Evolutionary conservation across 2,329 filamentous ascomycete genomes (phyloP).

Genomic region (Amesomyces nigricolor): DNA sequence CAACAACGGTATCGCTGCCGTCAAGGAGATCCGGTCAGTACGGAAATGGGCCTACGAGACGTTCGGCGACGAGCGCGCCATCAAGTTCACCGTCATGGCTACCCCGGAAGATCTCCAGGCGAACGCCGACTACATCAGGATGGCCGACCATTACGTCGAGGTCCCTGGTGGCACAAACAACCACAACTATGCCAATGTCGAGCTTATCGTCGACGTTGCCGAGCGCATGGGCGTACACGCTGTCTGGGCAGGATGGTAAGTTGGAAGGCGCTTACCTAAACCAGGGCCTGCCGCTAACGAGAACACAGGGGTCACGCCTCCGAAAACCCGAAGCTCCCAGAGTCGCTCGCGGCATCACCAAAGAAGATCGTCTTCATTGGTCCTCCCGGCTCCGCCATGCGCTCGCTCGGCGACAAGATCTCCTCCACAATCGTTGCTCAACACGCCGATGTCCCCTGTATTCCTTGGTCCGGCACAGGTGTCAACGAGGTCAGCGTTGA

Average conservation of each 20-base stretch:
- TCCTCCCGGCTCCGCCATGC: conserved; percentile 95
- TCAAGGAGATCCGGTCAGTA: conserved; percentile 98
- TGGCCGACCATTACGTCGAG: conserved; percentile 99
- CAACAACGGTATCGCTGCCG: conserved; percentile 98
- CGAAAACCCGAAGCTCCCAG: conserved; percentile 95
- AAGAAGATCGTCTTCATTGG: conserved; percentile 99
- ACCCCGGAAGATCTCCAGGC: conserved; percentile 95
- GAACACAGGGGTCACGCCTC: conserved; percentile 82
- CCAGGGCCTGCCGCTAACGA: not conserved
- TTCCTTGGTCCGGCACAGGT: conserved; percentile 97
- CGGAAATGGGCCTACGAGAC: conserved; percentile 99
- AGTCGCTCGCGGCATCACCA: conserved; percentile 89
- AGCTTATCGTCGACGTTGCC: conserved; percentile 96
- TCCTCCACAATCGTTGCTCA: conserved; percentile 99
- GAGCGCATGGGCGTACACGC: conserved; percentile 98
- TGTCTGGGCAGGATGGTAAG: conserved; percentile 97
- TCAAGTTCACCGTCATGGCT: conserved; percentile 99
- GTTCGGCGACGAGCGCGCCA: conserved; percentile 95
- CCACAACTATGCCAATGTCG: conserved; percentile 99
- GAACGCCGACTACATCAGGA: conserved; percentile 98
- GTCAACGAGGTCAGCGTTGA: conserved; percentile 78
- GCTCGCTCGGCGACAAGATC: conserved; percentile 98
- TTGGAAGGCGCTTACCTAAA: not conserved
- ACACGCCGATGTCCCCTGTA: conserved; percentile 92
- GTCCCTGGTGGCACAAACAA: conserved; percentile 98